Conservation (phyloP, 2,329 filamentous ascomycete species). For the Aureobasidium leucospermi region DNA sequence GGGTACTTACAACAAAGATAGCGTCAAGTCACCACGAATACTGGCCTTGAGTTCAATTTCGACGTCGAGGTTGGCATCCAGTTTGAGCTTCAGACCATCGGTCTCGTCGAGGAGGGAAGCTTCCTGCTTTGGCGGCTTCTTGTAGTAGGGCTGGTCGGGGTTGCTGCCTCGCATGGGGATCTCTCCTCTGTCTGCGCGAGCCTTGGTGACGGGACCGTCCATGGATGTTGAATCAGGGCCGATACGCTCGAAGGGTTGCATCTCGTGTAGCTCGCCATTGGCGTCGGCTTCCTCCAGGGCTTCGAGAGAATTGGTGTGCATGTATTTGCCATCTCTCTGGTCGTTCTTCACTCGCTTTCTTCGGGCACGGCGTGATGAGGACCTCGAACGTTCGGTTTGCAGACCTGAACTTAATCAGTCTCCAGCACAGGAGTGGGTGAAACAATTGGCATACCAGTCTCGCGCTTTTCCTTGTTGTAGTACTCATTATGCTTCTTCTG, state of each 20-base stretch:
- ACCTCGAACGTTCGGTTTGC: conserved; percentile 39
- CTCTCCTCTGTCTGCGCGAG: conserved; percentile 47
- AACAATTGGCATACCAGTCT: conserved; percentile 27
- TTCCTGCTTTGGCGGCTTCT: conserved; percentile 22
- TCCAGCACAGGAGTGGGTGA: conserved; percentile 20
- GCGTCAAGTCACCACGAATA: conserved; percentile 75
- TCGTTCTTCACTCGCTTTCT: conserved; percentile 40
- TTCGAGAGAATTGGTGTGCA: conserved; percentile 43
- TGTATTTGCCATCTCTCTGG: conserved; percentile 42
- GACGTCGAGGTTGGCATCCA: conserved; percentile 74
- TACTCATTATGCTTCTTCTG: conserved; percentile 39
- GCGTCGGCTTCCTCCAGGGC: conserved; percentile 46
- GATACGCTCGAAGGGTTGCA: conserved; percentile 49
- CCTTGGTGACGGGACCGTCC: conserved; percentile 49
- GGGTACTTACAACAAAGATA: conserved; percentile 64
- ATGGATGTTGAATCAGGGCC: conserved; percentile 49
- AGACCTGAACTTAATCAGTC: conserved; percentile 19
- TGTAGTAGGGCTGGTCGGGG: conserved; percentile 41
- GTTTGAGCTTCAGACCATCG: conserved; percentile 62
- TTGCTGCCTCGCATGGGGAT: conserved; percentile 47
- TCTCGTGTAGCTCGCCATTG: conserved; percentile 40
- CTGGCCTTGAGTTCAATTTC: conserved; percentile 81
- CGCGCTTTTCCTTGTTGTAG: conserved; percentile 25
- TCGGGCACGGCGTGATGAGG: conserved; percentile 40
- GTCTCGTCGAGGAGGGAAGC: conserved; percentile 40